phyloP scores from a whole-genome alignment of 1,284 basidiomycete genomes.

The Gomphus bonarii region DNA sequence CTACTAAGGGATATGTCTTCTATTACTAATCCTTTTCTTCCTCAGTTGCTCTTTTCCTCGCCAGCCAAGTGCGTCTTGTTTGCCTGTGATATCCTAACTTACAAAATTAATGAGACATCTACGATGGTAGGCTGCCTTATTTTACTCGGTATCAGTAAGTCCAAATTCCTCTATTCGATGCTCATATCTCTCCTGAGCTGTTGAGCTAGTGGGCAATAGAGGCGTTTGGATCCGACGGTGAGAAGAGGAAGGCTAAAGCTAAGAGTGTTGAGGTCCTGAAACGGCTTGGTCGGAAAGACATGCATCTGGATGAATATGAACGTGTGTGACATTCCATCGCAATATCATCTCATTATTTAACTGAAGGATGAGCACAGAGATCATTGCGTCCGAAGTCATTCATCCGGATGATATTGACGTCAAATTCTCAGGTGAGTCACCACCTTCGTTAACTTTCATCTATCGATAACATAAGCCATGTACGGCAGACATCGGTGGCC shows the following conservation, averaged over 20 bases:
- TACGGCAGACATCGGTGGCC: slow-evolving; percentile 78
- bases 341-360: neutral
- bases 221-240: slow-evolving; percentile 36
- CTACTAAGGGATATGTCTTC: slow-evolving; percentile 22
- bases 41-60: slow-evolving; percentile 49
- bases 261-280: slow-evolving; percentile 66
- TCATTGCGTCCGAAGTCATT: slow-evolving; percentile 77
- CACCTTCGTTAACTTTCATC: neutral
- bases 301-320: slow-evolving; percentile 76
- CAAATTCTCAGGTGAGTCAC: slow-evolving; percentile 52
- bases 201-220: slow-evolving; percentile 34
- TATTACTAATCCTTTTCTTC: slow-evolving; percentile 14
- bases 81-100: neutral
- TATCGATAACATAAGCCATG: neutral
- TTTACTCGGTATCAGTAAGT: slow-evolving; percentile 3
- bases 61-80: slow-evolving; percentile 43
- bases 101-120: neutral
- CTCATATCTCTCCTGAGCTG: neutral
- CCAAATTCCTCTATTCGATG: neutral
- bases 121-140: neutral
- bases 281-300: slow-evolving; percentile 58
- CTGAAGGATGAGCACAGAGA: slow-evolving; percentile 33
- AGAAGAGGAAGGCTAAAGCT: slow-evolving; percentile 48
- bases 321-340: slow-evolving; percentile 31
- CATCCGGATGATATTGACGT: slow-evolving; percentile 78